Evolutionary conservation across 352 stramenopile species (phyloP).

Genomic region (Phytophthora crassamura): DNA sequence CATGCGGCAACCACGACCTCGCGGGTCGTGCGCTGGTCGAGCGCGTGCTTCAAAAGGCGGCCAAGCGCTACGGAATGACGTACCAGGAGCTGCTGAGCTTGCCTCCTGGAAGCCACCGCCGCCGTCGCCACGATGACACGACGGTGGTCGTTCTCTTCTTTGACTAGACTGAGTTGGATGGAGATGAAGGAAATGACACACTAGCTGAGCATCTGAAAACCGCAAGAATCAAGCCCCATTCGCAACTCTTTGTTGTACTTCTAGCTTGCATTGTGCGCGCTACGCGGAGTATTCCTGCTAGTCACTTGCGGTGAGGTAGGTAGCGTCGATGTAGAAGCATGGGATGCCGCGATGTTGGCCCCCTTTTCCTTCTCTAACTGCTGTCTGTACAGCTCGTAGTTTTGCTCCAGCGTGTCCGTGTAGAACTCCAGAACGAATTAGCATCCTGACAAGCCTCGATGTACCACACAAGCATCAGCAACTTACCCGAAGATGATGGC

Average conservation of each 20-base stretch:
- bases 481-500: slow-evolving; percentile 61
- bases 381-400: slow-evolving; percentile 64
- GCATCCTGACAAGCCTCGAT: background rate
- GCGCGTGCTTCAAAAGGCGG: slow-evolving; percentile 78
- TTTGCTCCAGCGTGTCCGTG: slow-evolving; percentile 69
- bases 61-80: slow-evolving; percentile 78
- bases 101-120: slow-evolving; percentile 79
- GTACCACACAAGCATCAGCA: background rate
- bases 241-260: background rate
- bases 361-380: slow-evolving; percentile 46
- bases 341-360: background rate
- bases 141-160: slow-evolving; percentile 93
- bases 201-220: slow-evolving; percentile 14
- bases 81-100: slow-evolving; percentile 86
- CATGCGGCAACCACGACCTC: slow-evolving; percentile 69
- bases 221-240: slow-evolving; percentile 11
- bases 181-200: slow-evolving; percentile 15
- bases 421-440: slow-evolving; percentile 49
- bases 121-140: slow-evolving; percentile 93
- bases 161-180: slow-evolving; percentile 45
- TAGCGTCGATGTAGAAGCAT: slow-evolving; percentile 8
- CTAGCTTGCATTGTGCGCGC: slow-evolving; percentile 2
- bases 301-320: slow-evolving; percentile 11
- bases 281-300: slow-evolving; percentile 23
- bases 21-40: slow-evolving; percentile 83